phyloP scores from a whole-genome alignment of 768 basidiomycete genomes.

The Lactarius hatsudake region DNA sequence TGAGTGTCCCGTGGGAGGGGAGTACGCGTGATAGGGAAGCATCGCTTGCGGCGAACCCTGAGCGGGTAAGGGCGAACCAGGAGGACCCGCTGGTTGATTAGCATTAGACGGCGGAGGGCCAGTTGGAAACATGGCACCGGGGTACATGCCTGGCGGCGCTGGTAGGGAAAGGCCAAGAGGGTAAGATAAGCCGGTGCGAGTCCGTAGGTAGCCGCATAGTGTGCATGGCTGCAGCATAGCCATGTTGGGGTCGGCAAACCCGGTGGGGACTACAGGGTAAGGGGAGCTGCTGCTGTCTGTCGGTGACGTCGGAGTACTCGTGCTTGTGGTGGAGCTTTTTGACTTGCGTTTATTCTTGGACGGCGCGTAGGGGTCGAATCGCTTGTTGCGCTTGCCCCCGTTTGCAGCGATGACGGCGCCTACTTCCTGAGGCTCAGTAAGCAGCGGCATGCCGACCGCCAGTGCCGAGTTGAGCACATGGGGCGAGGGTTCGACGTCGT shows the following conservation, averaged over 20 bases:
- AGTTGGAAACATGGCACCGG: conserved; percentile 14
- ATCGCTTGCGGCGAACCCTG: conserved; percentile 15
- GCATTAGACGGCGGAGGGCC: conserved; percentile 14
- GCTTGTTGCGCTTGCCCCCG: conserved; percentile 33
- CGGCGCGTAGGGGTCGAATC: conserved; percentile 35
- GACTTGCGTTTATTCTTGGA: conserved; percentile 25
- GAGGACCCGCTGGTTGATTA: conserved; percentile 4
- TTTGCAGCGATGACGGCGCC: conserved; percentile 14
- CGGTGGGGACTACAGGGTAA: conserved; percentile 12
- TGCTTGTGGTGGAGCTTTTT: conserved; percentile 13
- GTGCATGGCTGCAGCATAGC: conserved; percentile 28
- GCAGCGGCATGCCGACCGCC: conserved; percentile 25
- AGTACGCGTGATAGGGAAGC: conserved; percentile 15
- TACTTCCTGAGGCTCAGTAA: conserved; percentile 26
- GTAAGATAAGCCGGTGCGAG: conserved; percentile 23
- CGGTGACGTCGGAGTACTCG: conserved; percentile 22
- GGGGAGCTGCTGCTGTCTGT: conserved; percentile 16
- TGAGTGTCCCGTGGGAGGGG: conserved; percentile 1
- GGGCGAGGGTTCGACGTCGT: conserved; percentile 48
- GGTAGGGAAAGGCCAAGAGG: conserved; percentile 23
- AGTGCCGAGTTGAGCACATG: conserved; percentile 31
- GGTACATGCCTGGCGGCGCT: conserved; percentile 5
- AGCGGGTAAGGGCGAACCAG: conserved; percentile 15
- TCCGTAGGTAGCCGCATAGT: conserved; percentile 23
- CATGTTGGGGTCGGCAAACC: conserved; percentile 23